Conservation (phyloP, 169 alveolate species). For the Cryptosporidium xiaoi region DNA sequence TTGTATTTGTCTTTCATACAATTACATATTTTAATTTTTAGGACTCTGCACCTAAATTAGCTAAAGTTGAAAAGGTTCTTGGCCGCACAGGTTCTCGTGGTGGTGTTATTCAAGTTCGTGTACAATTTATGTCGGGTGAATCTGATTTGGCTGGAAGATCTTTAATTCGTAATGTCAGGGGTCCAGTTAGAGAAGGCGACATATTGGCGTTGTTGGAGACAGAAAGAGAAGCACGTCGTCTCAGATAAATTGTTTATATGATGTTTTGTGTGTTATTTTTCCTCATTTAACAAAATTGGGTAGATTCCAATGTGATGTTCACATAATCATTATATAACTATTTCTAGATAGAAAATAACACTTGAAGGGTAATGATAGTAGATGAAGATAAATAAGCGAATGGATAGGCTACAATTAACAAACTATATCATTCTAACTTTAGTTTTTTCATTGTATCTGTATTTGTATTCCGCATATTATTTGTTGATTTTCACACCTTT, state of each 20-base stretch:
- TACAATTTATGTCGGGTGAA: constrained; percentile 90
- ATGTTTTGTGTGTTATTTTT: not conserved
- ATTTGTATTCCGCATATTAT: no score
- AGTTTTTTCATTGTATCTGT: no score
- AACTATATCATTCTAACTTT: not conserved
- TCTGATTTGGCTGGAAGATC: constrained; percentile 90
- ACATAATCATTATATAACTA: not conserved
- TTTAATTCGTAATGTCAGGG: constrained; percentile 96
- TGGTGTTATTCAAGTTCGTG: constrained; percentile 97
- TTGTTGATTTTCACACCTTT: no score
- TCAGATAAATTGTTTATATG: constrained; percentile 82
- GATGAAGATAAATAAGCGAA: no score
- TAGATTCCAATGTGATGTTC: not conserved
- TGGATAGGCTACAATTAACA: not conserved
- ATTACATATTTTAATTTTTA: not conserved
- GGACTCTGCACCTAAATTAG: constrained; percentile 88
- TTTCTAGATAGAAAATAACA: not conserved
- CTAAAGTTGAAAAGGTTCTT: constrained; percentile 93
- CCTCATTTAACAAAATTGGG: not conserved
- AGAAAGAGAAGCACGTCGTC: constrained; percentile 98
- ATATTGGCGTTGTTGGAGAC: constrained; percentile 96
- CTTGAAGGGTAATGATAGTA: not conserved
- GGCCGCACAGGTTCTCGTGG: constrained; percentile 99
- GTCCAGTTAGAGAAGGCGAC: constrained; percentile 98
- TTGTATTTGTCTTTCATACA: no score